Evolutionary conservation across 164 flowering plant species (phyloP).

Genomic region (Sedum album): DNA sequence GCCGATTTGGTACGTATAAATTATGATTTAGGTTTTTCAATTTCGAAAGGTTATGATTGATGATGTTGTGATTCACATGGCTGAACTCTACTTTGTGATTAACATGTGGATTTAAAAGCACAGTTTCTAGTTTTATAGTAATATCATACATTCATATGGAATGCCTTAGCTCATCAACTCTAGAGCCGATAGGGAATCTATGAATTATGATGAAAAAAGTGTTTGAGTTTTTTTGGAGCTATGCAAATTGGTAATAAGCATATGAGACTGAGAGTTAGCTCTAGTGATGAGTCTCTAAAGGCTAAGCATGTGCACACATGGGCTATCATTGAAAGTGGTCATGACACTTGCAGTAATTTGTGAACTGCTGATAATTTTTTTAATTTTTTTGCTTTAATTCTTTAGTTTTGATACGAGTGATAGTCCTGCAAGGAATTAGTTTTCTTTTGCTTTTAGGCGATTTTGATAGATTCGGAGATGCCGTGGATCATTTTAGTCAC

Average conservation of each 20-base stretch:
- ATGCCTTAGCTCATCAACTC: neutral
- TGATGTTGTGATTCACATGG: neutral
- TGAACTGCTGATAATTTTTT: neutral
- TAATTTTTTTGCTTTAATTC: neutral
- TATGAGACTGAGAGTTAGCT: neutral
- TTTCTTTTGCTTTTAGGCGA: neutral
- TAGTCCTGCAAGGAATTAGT: too few species aligned
- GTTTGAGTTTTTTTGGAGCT: neutral
- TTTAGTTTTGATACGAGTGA: neutral
- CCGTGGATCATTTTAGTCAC: neutral
- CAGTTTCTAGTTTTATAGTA: neutral
- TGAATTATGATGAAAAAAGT: too few species aligned
- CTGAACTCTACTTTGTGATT: neutral
- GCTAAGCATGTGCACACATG: slow-evolving; percentile 4
- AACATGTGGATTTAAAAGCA: neutral
- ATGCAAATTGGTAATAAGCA: neutral
- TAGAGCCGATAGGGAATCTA: too few species aligned
- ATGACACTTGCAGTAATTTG: neutral
- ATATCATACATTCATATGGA: neutral
- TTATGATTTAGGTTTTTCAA: too few species aligned
- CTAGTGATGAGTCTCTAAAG: neutral
- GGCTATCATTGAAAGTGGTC: neutral
- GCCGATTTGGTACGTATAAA: too few species aligned
- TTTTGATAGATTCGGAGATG: neutral
- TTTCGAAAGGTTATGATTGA: too few species aligned